phyloP scores from a whole-genome alignment of 257 asterid species.

The Nyctanthes arbortristis region DNA sequence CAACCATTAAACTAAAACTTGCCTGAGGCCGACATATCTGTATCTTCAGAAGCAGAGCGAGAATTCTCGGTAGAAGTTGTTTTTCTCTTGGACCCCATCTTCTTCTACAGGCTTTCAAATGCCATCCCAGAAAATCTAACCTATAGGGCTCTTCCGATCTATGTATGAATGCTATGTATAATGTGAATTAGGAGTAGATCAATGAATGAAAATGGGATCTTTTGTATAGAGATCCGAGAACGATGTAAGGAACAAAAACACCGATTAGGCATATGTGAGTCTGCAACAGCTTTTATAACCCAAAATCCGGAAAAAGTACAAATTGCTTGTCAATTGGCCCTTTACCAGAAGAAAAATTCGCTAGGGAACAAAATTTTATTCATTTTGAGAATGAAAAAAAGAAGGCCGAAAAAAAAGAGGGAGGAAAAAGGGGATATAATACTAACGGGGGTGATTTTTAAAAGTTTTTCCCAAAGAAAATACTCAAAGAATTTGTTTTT shows the following conservation, averaged over 20 bases:
- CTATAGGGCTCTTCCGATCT: neutral
- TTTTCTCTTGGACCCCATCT: slow-evolving; percentile 32
- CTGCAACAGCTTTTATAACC: neutral
- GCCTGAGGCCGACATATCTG: slow-evolving; percentile 53
- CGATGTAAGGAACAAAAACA: slow-evolving; percentile 3
- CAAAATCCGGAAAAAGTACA: neutral
- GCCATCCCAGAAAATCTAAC: slow-evolving; percentile 12
- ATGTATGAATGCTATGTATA: neutral
- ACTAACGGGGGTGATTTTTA: no score
- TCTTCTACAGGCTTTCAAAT: slow-evolving; percentile 17
- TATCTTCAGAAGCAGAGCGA: slow-evolving; percentile 10
- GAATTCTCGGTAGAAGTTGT: slow-evolving; percentile 18
- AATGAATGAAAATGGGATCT: neutral
- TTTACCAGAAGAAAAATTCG: no score
- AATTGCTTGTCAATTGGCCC: neutral
- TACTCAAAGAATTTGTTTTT: no score
- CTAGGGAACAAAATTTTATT: no score
- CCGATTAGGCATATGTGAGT: slow-evolving; percentile 14
- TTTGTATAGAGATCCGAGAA: slow-evolving; percentile 31
- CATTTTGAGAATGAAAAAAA: no score
- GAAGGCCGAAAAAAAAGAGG: no score
- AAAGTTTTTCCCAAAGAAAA: no score
- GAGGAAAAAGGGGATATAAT: no score
- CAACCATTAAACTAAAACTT: slow-evolving; percentile 15
- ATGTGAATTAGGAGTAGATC: slow-evolving; percentile 2